Percentiles rank a stretch among this genome's conserved stretches.
phyloP scores from a whole-genome alignment of 805 yeast species.

The Candida qinlingensis region DNA sequence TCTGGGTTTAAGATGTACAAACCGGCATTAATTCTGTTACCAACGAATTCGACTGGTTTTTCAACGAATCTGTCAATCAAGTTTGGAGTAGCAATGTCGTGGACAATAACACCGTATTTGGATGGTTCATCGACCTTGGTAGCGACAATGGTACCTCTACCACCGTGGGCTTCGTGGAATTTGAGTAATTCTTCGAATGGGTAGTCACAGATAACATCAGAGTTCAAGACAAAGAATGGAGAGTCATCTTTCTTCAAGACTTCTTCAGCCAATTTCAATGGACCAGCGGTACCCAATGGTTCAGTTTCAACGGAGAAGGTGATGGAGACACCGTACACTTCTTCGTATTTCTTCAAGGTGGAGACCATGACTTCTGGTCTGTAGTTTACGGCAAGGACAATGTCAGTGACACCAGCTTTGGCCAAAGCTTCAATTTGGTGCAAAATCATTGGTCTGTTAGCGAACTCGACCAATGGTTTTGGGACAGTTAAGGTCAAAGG shows the following conservation, averaged over 20 bases:
- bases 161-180: conserved; percentile 95
- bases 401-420: conserved; percentile 97
- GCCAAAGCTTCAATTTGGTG: conserved; percentile 99
- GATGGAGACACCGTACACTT: conserved; percentile 88
- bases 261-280: conserved; percentile 93
- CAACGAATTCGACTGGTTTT: conserved; percentile 98
- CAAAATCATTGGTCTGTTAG: conserved; percentile 97
- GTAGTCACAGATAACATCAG: conserved; percentile 98
- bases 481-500: conserved; percentile 94
- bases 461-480: conserved; percentile 96
- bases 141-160: conserved; percentile 97
- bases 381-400: conserved; percentile 97
- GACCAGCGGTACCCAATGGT: conserved; percentile 99
- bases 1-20: conserved; percentile 96
- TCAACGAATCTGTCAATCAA: conserved; percentile 98
- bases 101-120: conserved; percentile 98
- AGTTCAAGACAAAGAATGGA: conserved; percentile 96
- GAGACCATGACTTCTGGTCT: conserved; percentile 99
- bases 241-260: conserved; percentile 90
- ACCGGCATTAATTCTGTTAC: conserved; percentile 99
- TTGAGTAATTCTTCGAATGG: conserved; percentile 90
- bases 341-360: conserved; percentile 89
- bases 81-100: conserved; percentile 91
- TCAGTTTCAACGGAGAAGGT: conserved; percentile 98
- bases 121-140: conserved; percentile 99